Base-by-base conservation (phyloP, 371 early-diverging fungal species). In the Apophysomyces variabilis region DNA sequence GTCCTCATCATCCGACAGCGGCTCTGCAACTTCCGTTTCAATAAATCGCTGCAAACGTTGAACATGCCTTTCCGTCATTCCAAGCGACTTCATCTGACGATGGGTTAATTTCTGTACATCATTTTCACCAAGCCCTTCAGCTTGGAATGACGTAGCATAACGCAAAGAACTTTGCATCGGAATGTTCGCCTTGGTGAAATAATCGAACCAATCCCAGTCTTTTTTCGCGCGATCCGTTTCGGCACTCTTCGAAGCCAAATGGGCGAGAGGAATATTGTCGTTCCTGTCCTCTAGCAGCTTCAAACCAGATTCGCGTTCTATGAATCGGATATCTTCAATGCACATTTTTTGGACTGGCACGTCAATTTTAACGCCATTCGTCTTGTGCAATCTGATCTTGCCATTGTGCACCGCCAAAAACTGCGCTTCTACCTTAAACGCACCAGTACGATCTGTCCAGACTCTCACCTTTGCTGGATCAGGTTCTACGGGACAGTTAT, bases 361-460 rank as follows among this genome's bases (percentile, higher is more conserved):
- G 58, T 89, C 92, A 71, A 98, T 97, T 67, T 90, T 95, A 68
- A 95, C 95, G 60, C 96, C 96, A 73, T 98, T 98, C 35, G 89
- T 75, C 72, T 98, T 98, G 82, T 95, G 95, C 58, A 98, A 75
- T 35, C 95, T 90, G 36, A 96, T 90, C 68, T 94, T 93, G 62
- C 92, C 93, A 57, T 93, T 89, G 50, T 88, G 82, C 54, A 84
- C 82, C 21, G 85, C 82, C 32, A 97, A 60, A 58, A 91, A 95
- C 66, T 93, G 91, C 5, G 98, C 98, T 47, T 96, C 94, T 1
- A 96, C 96, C 61, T 88, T 93, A 83, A 95, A 96, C 2, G 92
- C 76, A 54, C 96, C 97, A 0, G 92, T 89, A n/a, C 91, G 86
- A 74, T 98, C 98, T 1, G 93, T 95, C 97, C 97, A 98, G 26